Percentiles rank a stretch among this genome's conserved stretches.
Conservation (phyloP, 2,329 filamentous ascomycete genomes). For the Phoma sp. region DNA sequence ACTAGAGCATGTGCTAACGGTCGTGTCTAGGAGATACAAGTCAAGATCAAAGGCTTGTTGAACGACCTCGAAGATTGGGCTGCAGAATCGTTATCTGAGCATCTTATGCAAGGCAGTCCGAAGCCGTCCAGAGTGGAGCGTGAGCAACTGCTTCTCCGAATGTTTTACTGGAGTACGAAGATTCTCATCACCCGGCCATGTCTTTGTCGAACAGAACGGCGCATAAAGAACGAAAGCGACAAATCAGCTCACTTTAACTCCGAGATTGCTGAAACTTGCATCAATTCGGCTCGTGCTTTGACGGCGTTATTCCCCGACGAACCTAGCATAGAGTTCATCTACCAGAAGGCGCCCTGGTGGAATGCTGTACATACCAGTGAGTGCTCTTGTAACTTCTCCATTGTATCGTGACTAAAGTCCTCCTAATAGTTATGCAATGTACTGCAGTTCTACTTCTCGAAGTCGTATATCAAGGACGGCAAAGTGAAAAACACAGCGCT, state of each 20-base stretch:
- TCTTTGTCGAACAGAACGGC: conserved; percentile 40
- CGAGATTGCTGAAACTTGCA: conserved; percentile 40
- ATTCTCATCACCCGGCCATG: conserved; percentile 49
- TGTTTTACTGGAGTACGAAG: conserved; percentile 40
- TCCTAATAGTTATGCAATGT: conserved; percentile 45
- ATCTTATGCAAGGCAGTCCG: background rate
- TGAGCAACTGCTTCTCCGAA: conserved; percentile 28
- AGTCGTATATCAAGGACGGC: conserved; percentile 37
- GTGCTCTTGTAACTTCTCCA: background rate
- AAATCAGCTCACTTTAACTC: conserved; percentile 42
- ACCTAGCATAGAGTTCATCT: conserved; percentile 34
- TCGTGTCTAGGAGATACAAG: conserved; percentile 33
- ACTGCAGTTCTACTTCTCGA: conserved; percentile 48
- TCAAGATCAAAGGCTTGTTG: conserved; percentile 36
- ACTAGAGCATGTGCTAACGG: conserved; percentile 6
- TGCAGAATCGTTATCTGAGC: conserved; percentile 17
- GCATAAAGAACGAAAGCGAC: conserved; percentile 27
- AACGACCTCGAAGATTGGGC: conserved; percentile 44
- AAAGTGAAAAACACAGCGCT: conserved; percentile 33
- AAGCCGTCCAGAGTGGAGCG: conserved; percentile 7
- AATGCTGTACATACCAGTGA: conserved; percentile 45
- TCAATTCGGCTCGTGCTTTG: conserved; percentile 44
- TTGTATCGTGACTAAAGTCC: background rate
- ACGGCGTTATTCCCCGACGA: conserved; percentile 41
- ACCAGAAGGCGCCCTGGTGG: conserved; percentile 50